These are phyloP conservation scores for Starmerella bombi DNA, from an alignment of 805 yeast species.

Conservation along the genomic window DNA sequence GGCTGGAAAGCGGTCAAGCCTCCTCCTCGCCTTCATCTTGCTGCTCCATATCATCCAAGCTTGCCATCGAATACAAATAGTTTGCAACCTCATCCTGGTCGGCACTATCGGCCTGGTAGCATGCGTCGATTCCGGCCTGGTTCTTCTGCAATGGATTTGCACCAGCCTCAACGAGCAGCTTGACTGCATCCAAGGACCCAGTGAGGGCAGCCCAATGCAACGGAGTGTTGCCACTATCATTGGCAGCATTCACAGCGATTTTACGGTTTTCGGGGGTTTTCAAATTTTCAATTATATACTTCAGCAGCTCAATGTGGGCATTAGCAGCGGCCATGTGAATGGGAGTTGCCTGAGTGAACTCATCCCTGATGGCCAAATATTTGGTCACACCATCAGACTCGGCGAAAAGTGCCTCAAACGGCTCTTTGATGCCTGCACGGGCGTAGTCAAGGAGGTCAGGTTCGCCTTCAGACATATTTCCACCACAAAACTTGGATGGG, in stretches of 20 bases:
- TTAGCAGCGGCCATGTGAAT: slow-evolving; percentile 94
- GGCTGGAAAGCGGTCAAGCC: no score
- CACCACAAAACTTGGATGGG: no score
- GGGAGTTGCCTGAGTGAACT: slow-evolving; percentile 54
- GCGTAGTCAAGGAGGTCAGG: slow-evolving; percentile 50
- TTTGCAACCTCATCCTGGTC: slow-evolving; percentile 64
- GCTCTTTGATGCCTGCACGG: slow-evolving; percentile 74
- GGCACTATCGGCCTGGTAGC: slow-evolving; percentile 78
- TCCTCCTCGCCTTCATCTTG: slow-evolving; percentile 2
- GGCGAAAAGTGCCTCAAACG: slow-evolving; percentile 53
- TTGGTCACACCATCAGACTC: slow-evolving; percentile 25
- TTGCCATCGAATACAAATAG: slow-evolving; percentile 59
- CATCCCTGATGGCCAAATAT: slow-evolving; percentile 49
- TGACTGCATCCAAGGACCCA: slow-evolving; percentile 64
- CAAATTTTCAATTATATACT: slow-evolving; percentile 42
- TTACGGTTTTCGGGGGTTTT: slow-evolving; percentile 24
- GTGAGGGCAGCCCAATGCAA: slow-evolving; percentile 92
- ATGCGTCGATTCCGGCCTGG: slow-evolving; percentile 62
- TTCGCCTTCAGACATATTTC: not conserved
- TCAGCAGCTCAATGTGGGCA: slow-evolving; percentile 63
- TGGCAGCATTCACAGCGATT: slow-evolving; percentile 38
- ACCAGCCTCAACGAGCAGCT: slow-evolving; percentile 56
- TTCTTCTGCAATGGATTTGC: slow-evolving; percentile 79
- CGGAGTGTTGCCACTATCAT: slow-evolving; percentile 84
- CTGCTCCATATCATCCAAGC: slow-evolving; percentile 23